A percentile compares a stretch with the other conserved stretches of the same genome.
Conservation (phyloP, 441 rosid genomes). For the Iberis amara region DNA sequence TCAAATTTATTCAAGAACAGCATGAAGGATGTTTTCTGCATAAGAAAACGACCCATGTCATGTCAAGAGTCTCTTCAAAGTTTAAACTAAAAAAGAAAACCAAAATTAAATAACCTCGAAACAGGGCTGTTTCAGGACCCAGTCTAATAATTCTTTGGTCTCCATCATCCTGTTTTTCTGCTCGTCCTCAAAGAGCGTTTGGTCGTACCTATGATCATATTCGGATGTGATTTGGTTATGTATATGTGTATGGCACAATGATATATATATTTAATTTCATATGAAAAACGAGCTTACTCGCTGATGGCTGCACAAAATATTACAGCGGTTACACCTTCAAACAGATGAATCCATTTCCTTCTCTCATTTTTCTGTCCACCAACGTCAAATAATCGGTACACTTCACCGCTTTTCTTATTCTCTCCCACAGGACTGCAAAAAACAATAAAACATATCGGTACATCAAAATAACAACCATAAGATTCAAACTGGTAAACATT, state of each 20-base stretch:
- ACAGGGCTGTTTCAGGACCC: slow-evolving; percentile 98
- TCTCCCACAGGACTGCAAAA: slow-evolving; percentile 87
- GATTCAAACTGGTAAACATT: background rate
- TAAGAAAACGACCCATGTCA: slow-evolving; percentile 7
- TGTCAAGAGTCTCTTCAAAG: slow-evolving; percentile 2
- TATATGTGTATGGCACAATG: background rate
- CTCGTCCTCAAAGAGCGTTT: slow-evolving; percentile 87
- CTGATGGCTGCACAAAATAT: slow-evolving; percentile 96
- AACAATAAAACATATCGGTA: background rate
- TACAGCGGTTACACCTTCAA: slow-evolving; percentile 97
- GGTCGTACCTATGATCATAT: slow-evolving; percentile 67
- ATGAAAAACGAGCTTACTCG: slow-evolving; percentile 65
- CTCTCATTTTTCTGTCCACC: slow-evolving; percentile 98
- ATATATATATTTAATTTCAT: background rate
- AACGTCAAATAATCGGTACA: slow-evolving; percentile 90
- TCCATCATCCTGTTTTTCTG: slow-evolving; percentile 86
- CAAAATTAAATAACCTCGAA: slow-evolving; percentile 60
- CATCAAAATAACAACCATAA: background rate
- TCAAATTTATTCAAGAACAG: slow-evolving; percentile 91
- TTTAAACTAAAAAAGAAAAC: background rate
- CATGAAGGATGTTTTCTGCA: slow-evolving; percentile 97
- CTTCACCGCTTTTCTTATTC: slow-evolving; percentile 94
- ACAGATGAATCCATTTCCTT: slow-evolving; percentile 98
- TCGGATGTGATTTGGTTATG: background rate
- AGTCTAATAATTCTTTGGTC: slow-evolving; percentile 83